Base-by-base conservation (phyloP, 2,329 filamentous ascomycete genomes). In the Cladosporium velox region DNA sequence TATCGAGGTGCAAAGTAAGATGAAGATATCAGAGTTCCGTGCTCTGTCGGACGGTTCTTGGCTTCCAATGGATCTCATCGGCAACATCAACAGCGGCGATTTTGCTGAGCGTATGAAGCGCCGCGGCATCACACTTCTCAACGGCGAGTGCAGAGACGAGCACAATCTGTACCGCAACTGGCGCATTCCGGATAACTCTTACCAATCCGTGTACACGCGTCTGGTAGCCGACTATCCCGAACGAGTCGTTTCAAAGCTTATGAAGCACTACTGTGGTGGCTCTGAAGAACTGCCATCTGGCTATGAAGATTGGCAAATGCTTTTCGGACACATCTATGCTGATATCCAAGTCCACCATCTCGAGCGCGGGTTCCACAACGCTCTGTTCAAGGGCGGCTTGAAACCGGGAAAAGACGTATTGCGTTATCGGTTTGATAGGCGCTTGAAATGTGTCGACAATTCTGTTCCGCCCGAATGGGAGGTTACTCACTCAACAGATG, bases 91-190 rank as follows among this genome's bases (percentile, higher is more conserved):
- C 70, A 80, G 73, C 47, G 85, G 85, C 15, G 74, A 73, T 4
- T 85, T 86, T 65, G 84, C 81, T 0, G 68, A 70, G 3, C 75
- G 75, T 3, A 78, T 87, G 72, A 77, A 79, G 47, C 69, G 72
- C 1, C 79, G 83, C 1, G 79, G 79, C 35, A 74, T 86, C 54
- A 79, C 79, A 24, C 75, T 87, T 52, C 76, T 87, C 64, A 81
- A 83, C 18, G 85, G 85, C 41, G 85, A 87, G 72, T 86, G 84
- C 66, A 72, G 77, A 58, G 81, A 86, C 66, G 85, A 87, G 72
- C 83, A 83, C 68, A 77, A 78, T 69, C 74, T 84, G 3, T 87
- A 87, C 71, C 80, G 78, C 1, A 75, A 74, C 10, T 86, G 83
- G 82, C 77, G 79, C 18, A 82, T 84, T 1, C 84, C 85, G 0